phyloP scores from a whole-genome alignment of 202 grass and related monocot species.

The Zizania palustris region DNA sequence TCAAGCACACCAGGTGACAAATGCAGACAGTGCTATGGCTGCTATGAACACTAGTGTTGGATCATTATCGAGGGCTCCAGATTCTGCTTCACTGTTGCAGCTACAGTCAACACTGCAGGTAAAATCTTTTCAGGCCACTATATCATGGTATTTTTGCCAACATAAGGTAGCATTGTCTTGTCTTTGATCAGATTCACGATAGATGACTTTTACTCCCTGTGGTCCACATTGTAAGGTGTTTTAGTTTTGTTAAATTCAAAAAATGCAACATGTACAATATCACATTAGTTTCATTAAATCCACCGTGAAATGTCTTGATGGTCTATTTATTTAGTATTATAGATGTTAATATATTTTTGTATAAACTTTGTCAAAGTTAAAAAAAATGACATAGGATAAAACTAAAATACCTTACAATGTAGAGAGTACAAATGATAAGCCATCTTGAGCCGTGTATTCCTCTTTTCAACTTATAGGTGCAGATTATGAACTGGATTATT shows the following conservation, averaged over 20 bases:
- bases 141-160: slow-evolving; percentile 35
- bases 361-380: no score
- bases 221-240: no score
- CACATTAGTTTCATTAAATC: no score
- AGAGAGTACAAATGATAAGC: neutral
- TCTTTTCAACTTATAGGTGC: no score
- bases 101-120: slow-evolving; percentile 50
- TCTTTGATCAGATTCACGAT: slow-evolving; percentile 28
- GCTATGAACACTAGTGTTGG: slow-evolving; percentile 36
- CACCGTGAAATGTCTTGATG: no score
- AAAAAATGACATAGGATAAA: no score
- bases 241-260: no score
- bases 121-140: slow-evolving; percentile 42
- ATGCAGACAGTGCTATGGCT: slow-evolving; percentile 33
- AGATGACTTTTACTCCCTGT: neutral
- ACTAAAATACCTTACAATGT: no score
- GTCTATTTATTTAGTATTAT: no score
- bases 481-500: no score
- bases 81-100: slow-evolving; percentile 31
- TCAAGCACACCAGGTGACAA: slow-evolving; percentile 36
- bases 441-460: neutral
- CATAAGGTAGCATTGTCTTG: slow-evolving; percentile 17
- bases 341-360: no score
- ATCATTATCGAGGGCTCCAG: slow-evolving; percentile 40
- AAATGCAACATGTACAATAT: no score